Evolutionary conservation across 2,329 filamentous ascomycete species (phyloP), one percentile per base, ranked within the genome.

Genomic region (Dactylonectria estremocensis): DNA sequence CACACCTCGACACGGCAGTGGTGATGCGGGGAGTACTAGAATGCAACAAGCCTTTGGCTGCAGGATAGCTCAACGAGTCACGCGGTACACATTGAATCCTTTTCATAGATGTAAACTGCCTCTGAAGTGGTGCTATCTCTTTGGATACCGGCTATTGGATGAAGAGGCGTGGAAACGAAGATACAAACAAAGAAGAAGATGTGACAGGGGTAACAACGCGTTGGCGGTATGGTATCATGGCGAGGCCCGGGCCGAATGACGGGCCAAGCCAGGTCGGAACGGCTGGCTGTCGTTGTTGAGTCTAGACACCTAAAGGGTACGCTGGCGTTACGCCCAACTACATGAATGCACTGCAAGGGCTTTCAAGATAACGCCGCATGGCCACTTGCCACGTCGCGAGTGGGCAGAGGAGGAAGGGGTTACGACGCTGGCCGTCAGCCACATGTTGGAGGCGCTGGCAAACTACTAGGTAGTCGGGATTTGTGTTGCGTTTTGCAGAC

Each of bases 181-280:
- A 46, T 33, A 40, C 33, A n/a, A 50, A 46, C 58, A 46, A 61
- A 28, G 45, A 33, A 46, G 16, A 37, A 37, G 28, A 16, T 24
- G 57, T 24, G 31, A 35, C 52, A 55, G 53, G 63, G 52, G 57
- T 54, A 33, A 20, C 37, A 37, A 37, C 45, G 61, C 31, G 50
- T 52, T 57, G 63, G 45, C 40, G 50, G 53, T 28, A 56, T 56
- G 50, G 53, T 28, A 56, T 56, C 57, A 55, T 45, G 33, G 28
- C 18, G n/a, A 61, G 46, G 52, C 11, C 63, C 57, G 63, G 63
- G 63, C 63, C 57, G 63, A 66, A 61, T 66, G 50, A 43, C 35
- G 24, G 22, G 24, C 22, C 40, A 43, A 43, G n/a, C 24, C 24
- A 20, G 46, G 16, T 6, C 22, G 20, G 37, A 24, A 57, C 54